Base-by-base conservation (phyloP, 2,329 filamentous ascomycete genomes). In the Mycosphaerella arachidis region DNA sequence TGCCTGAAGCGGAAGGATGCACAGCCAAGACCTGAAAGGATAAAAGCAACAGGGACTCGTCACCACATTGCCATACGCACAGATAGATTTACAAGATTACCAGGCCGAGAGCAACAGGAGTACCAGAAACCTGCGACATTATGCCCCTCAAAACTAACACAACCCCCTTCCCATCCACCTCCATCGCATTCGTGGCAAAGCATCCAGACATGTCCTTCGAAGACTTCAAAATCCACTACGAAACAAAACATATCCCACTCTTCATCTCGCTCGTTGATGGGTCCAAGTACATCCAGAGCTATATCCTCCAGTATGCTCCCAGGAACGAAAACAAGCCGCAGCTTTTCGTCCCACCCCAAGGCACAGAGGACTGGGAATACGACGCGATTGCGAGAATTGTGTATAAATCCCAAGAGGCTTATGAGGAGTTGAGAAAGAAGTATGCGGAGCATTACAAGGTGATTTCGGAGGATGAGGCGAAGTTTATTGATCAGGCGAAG, bases 181-280 rank as follows among this genome's bases (percentile, higher is more conserved):
- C 30, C 50, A 31, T 52, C 29, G 50, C 50, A 6, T 52, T 52
- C 29, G n/a, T 52, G 9, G 16, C 50, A n/a, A 52, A 52, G 35
- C 27, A 18, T 8, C 27, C 27, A 3, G 13, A 33, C 50, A 33
- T 52, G n/a, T 52, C 50, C 50, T 52, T 52, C 50, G 8, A 6
- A 20, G 50, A 35, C 30, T 52, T 52, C 50, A 52, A 52, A 10
- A 31, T 10, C 30, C 24, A 52, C 10, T 52, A 52, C 50, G 30
- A 31, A n/a, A 31, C 27, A 13, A 7, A 52, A n/a, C 50, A 52
- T 13, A 52, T 52, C 30, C 50, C 50, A 10, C 30, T 31, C 29
- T 35, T 52, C 50, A 29, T 52, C 50, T 52, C 50, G n/a, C 50
- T 52, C 50, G 30, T 52, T 4, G 30, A 52, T 12, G 50, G 50